Evolutionary conservation across 176 grass and related monocot genomes (phyloP), one percentile per base, ranked within the genome.

Genomic region (Rhynchospora breviuscula): DNA sequence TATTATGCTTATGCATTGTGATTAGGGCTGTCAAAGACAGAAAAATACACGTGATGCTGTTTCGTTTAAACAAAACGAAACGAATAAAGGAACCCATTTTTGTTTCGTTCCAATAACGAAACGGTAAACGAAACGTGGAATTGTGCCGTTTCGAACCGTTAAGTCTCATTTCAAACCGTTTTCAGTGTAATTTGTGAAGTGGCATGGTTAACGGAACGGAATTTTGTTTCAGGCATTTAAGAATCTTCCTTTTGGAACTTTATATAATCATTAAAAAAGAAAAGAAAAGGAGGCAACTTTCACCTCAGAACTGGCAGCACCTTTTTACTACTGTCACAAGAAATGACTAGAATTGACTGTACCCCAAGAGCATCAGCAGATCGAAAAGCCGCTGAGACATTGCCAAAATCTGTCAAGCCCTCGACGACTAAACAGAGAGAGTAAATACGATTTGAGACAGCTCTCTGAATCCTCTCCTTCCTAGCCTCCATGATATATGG

Each of bases 291-390:
- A 67, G 35, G 33, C 62, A 66, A 54, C 47, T 67, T 94, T 98
- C 92, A 98, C 90, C 92, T 91, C 90, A 85, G 63, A 81, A 46
- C n/a, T 74, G 45, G 80, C 23, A 90, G 90, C 92, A 98, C 95
- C 95, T 98, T 95, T 95, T 98, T 98, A 84, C 86, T 91, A 85
- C 77, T 85, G 33, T 90, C 89, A 74, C 86, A 83, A 66, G 92
- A 91, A 73, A 98, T 95, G 77, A 95, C 95, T 84, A 95, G 95
- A 87, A 98, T 92, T 43, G 95, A 95, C 89, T 98, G 95, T 83
- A 98, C 86, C 58, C 95, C 92, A 23, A 98, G 92, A 17, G 92
- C 95, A 62, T 98, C 95, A 3, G 92, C 92, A 9, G 95, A 98
- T 8, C 95, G 89, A 89, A 98, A 95, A 53, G 90, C 92, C 4